A percentile compares a stretch with the other conserved stretches of the same genome.
These are phyloP conservation scores for Suillus ampliporus DNA, from an alignment of 768 basidiomycete species.

Conservation along the genomic window DNA sequence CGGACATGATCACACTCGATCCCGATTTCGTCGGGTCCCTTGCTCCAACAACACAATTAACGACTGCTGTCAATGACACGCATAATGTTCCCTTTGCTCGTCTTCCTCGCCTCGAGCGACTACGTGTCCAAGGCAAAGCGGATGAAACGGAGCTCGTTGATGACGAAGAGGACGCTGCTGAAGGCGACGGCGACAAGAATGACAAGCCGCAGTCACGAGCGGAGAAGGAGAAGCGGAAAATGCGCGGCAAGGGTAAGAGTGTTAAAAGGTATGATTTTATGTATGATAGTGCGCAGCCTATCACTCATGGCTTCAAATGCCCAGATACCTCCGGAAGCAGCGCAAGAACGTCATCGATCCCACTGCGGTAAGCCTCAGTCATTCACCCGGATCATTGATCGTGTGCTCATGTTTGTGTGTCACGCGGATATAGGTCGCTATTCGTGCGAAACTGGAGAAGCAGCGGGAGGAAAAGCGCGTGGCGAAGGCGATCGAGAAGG, in stretches of 20 bases:
- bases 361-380: slow-evolving; percentile 53
- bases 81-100: slow-evolving; percentile 66
- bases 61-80: slow-evolving; percentile 52
- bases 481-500: slow-evolving; percentile 42
- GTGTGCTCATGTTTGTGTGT: neutral
- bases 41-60: slow-evolving; percentile 62
- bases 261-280: slow-evolving; percentile 63
- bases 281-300: neutral
- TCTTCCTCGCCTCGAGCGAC: slow-evolving; percentile 78
- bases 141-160: slow-evolving; percentile 65
- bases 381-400: slow-evolving; percentile 4
- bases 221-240: slow-evolving; percentile 70
- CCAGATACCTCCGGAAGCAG: slow-evolving; percentile 81
- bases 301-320: neutral
- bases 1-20: slow-evolving; percentile 89
- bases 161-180: slow-evolving; percentile 44
- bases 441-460: slow-evolving; percentile 69
- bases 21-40: slow-evolving; percentile 78
- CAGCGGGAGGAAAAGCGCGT: slow-evolving; percentile 52
- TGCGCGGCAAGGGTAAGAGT: slow-evolving; percentile 88
- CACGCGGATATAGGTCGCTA: slow-evolving; percentile 49
- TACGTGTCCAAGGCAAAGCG: slow-evolving; percentile 75
- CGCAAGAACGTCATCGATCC: slow-evolving; percentile 96
- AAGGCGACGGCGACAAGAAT: slow-evolving; percentile 36
- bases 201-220: slow-evolving; percentile 29